phyloP scores from a whole-genome alignment of 2,329 filamentous ascomycete genomes.

The Colletotrichum higginsianum region DNA sequence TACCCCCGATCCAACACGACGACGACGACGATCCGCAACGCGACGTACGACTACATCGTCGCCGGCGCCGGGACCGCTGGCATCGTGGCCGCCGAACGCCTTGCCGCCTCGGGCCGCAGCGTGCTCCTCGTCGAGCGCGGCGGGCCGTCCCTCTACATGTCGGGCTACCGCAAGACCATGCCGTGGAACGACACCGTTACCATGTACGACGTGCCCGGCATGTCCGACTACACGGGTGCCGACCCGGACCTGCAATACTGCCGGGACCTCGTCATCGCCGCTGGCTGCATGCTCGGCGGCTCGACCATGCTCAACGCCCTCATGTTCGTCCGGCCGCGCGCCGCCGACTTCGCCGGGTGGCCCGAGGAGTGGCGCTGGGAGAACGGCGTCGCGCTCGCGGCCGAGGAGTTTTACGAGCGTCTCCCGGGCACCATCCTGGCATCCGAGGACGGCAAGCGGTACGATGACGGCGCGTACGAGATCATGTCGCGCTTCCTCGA shows the following conservation, averaged over 20 bases:
- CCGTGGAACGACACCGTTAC: constrained; percentile 48
- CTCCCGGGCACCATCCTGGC: constrained; percentile 42
- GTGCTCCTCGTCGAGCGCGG: constrained; percentile 41
- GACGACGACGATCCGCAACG: constrained; percentile 31
- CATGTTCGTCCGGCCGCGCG: constrained; percentile 46
- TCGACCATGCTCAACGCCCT: constrained; percentile 48
- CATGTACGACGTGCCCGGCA: constrained; percentile 45
- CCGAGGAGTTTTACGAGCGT: constrained; percentile 43
- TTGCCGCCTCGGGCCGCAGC: constrained; percentile 41
- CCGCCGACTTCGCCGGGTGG: constrained; percentile 39
- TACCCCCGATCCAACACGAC: constrained; percentile 21
- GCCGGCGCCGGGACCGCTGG: constrained; percentile 42
- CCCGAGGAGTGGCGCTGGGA: constrained; percentile 44
- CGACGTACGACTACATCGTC: constrained; percentile 43
- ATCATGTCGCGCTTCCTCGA: constrained; percentile 41
- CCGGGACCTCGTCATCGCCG: constrained; percentile 47
- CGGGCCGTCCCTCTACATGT: constrained; percentile 38
- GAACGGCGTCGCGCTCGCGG: constrained; percentile 41
- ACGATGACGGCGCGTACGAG: constrained; percentile 42
- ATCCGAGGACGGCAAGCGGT: constrained; percentile 41
- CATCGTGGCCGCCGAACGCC: constrained; percentile 39
- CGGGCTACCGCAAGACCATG: constrained; percentile 43
- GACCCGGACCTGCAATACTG: constrained; percentile 44
- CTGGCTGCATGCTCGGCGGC: constrained; percentile 53
- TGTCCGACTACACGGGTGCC: constrained; percentile 37